Conservation (phyloP, 306 rosid species). For the Macrotyloma uniflorum region DNA sequence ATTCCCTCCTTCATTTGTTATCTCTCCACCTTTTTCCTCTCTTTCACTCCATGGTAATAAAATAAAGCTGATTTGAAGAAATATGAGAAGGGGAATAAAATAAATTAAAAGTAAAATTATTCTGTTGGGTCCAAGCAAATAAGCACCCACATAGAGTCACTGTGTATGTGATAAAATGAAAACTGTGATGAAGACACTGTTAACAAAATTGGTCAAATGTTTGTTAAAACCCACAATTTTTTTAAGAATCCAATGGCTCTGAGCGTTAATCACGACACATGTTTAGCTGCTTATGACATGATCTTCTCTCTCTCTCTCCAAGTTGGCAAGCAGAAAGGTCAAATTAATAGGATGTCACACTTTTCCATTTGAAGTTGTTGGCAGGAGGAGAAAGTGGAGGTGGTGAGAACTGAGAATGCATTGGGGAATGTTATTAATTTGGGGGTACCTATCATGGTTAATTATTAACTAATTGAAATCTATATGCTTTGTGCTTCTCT, state of each 20-base stretch:
- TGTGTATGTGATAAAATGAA: background rate
- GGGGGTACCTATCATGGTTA: conserved; percentile 29
- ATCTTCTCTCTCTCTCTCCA: conserved; percentile 3
- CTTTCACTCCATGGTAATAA: conserved; percentile 23
- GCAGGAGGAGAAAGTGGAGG: conserved; percentile 39
- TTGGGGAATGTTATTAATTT: conserved; percentile 51
- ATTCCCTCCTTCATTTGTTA: conserved; percentile 45
- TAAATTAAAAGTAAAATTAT: conserved; percentile 36
- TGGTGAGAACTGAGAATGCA: conserved; percentile 51
- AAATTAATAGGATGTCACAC: conserved; percentile 26
- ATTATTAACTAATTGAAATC: conserved; percentile 31
- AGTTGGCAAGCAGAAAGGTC: conserved; percentile 45
- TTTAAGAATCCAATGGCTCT: conserved; percentile 61
- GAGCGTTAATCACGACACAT: conserved; percentile 74
- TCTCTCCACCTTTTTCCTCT: conserved; percentile 17
- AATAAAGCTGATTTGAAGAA: conserved; percentile 54
- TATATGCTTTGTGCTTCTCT: conserved; percentile 13
- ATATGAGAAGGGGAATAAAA: conserved; percentile 14
- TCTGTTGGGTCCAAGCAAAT: conserved; percentile 2
- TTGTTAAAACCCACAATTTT: conserved; percentile 41
- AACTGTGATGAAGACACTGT: background rate
- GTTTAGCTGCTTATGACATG: background rate
- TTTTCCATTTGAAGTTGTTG: conserved; percentile 48
- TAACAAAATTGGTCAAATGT: conserved; percentile 54
- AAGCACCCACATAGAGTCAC: background rate